phyloP scores from a whole-genome alignment of 73 alveolate species.

The Tetrahymena borealis region DNA sequence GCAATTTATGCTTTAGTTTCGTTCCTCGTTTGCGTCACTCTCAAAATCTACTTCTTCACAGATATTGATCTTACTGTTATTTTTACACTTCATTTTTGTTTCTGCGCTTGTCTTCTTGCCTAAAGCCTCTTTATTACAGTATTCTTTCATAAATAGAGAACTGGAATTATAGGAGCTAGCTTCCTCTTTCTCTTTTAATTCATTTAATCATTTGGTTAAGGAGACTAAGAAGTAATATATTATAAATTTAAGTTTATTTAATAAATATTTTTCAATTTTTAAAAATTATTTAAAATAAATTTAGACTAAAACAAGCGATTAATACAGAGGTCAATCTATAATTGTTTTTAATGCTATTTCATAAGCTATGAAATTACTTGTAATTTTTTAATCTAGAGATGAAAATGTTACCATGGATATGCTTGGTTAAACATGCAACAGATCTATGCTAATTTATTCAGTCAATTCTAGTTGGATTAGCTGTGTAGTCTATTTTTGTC shows the following conservation, averaged over 20 bases:
- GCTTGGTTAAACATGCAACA: background rate
- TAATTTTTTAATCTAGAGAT: background rate
- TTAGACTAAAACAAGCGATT: conserved; percentile 12
- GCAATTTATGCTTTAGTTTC: conserved; percentile 69
- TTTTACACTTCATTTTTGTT: conserved; percentile 60
- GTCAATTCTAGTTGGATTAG: background rate
- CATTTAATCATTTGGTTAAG: background rate
- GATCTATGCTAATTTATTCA: background rate
- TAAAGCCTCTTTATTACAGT: conserved; percentile 68
- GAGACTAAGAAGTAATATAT: background rate
- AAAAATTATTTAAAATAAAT: background rate
- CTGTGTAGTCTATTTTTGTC: background rate
- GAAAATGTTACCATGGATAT: background rate
- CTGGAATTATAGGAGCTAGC: conserved; percentile 66
- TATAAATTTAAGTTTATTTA: background rate
- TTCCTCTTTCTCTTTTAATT: conserved; percentile 45
- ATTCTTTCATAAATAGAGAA: conserved; percentile 69
- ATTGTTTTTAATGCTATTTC: background rate
- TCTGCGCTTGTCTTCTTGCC: conserved; percentile 55
- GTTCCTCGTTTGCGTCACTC: conserved; percentile 51
- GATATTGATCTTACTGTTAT: conserved; percentile 52
- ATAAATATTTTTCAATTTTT: background rate
- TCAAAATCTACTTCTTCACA: conserved; percentile 44
- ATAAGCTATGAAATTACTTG: background rate
- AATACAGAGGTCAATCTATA: background rate